A percentile compares a stretch with the other conserved stretches of the same genome.
Evolutionary conservation across 1,139 yeast genomes (phyloP).

Genomic region (Zhuliangozyma blackwelliae): DNA sequence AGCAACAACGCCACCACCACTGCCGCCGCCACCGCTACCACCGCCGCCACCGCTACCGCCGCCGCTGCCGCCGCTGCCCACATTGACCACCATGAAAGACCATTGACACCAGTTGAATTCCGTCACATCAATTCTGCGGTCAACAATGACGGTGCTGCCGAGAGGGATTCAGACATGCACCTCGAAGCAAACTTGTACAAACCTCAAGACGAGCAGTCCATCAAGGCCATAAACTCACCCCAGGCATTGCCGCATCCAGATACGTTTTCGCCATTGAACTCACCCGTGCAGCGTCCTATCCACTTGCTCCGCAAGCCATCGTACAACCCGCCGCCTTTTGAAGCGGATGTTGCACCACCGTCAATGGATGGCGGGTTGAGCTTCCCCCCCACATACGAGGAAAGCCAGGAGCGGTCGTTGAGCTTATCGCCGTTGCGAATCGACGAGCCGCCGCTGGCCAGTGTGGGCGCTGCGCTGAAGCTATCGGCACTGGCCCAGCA

Average conservation of each 20-base stretch:
- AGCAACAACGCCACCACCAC: background rate
- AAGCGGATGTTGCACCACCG: constrained; percentile 28
- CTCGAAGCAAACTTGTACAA: constrained; percentile 58
- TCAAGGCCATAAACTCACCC: constrained; percentile 45
- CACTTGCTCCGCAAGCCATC: constrained; percentile 35
- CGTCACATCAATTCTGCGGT: constrained; percentile 26
- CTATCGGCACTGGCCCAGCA: no score
- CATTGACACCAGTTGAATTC: constrained; percentile 16
- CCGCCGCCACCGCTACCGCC: background rate
- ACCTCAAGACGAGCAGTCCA: constrained; percentile 36
- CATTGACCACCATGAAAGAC: constrained; percentile 1
- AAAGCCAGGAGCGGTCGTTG: constrained; percentile 13
- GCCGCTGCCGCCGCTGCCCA: constrained; percentile 7
- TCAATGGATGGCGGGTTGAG: constrained; percentile 14
- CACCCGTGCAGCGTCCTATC: constrained; percentile 33
- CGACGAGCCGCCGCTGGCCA: no score
- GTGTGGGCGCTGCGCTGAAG: no score
- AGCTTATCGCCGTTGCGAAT: constrained; percentile 13
- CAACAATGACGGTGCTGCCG: constrained; percentile 22
- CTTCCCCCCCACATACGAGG: constrained; percentile 38
- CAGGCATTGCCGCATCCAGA: constrained; percentile 53
- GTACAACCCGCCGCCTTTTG: constrained; percentile 41
- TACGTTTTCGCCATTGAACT: constrained; percentile 24
- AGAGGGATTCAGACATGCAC: constrained; percentile 37
- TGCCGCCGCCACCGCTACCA: background rate